Evolutionary conservation across 495 filamentous ascomycete genomes (phyloP), one percentile per base, ranked within the genome.

Genomic region (Penicillium dipodomyicola): DNA sequence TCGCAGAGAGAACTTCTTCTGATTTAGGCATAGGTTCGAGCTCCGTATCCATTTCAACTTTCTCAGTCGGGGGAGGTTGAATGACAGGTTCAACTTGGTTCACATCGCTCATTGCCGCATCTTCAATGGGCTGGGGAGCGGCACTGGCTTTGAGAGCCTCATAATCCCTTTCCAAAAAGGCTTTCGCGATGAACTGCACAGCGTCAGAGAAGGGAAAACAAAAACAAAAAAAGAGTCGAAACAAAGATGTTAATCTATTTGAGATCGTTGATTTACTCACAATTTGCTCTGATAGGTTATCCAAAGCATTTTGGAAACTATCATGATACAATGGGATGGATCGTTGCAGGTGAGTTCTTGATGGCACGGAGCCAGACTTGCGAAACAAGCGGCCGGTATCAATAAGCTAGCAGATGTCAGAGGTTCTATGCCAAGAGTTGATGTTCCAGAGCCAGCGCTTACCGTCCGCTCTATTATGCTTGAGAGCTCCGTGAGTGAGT

Each of bases 241-340:
- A 42, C 29, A 49, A 49, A 51, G 22, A 23, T n/a, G 47, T 51
- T 46, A 29, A 29, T n/a, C 10, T 7, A 37, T 9, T 42, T 17
- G n/a, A 27, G 4, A 27, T 52, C 11, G 35, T 23, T 29, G 23
- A 30, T 41, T n/a, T 27, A 75, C 80, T 43, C 68, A 82, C 80
- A 62, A 82, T 82, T 54, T 82, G 73, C 35, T 79, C 71, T 30
- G 79, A 79, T 27, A 81, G 68, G 27, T 74, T 72, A 63, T 82
- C 80, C 46, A 82, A 59, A 7, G 80, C 78, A 41, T 65, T 62
- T 60, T 81, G 78, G 45, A 79, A 82, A 52, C 71, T 63, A 32
- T 75, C 70, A 56, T 80, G 75, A 14, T 79, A 77, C 32, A 56
- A 58, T 5, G 77, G 76, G 15, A 81, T 65, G 14, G 73, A 65